These are phyloP conservation scores for Gymnopus androsaceus DNA, from an alignment of 1,284 basidiomycete species.

Conservation along the genomic window DNA sequence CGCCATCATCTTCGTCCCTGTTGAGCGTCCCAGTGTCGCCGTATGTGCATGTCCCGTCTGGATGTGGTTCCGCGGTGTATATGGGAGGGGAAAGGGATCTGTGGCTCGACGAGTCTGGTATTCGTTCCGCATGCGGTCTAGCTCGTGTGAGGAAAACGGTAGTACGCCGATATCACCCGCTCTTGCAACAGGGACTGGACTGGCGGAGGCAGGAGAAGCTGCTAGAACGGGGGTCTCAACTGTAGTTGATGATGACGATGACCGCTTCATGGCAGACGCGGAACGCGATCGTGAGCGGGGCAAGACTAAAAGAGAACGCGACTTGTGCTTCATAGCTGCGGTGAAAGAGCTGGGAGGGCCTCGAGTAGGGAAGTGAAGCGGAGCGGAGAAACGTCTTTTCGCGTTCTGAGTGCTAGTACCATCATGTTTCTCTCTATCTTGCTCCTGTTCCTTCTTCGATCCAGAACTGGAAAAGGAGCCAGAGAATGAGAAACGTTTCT, in stretches of 20 bases:
- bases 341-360: not conserved
- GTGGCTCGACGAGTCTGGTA: not conserved
- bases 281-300: not conserved
- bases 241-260: not conserved
- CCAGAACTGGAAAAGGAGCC: not conserved
- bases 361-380: not conserved
- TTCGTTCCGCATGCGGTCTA: not conserved
- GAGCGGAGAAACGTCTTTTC: not conserved
- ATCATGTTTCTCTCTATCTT: not conserved
- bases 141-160: not conserved
- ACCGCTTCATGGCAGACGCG: not conserved
- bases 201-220: not conserved
- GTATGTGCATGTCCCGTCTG: not conserved
- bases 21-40: not conserved
- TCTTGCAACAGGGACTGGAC: too few species aligned
- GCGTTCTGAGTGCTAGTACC: not conserved
- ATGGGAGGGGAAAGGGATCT: not conserved
- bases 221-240: not conserved
- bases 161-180: not conserved
- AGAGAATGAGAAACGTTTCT: constrained; percentile 4
- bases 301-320: not conserved
- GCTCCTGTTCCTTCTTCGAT: not conserved
- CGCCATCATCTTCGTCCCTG: not conserved
- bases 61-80: not conserved
- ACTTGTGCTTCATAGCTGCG: not conserved